Evolutionary conservation across 345 rosid genomes (phyloP).

Genomic region (Populus euphratica): DNA sequence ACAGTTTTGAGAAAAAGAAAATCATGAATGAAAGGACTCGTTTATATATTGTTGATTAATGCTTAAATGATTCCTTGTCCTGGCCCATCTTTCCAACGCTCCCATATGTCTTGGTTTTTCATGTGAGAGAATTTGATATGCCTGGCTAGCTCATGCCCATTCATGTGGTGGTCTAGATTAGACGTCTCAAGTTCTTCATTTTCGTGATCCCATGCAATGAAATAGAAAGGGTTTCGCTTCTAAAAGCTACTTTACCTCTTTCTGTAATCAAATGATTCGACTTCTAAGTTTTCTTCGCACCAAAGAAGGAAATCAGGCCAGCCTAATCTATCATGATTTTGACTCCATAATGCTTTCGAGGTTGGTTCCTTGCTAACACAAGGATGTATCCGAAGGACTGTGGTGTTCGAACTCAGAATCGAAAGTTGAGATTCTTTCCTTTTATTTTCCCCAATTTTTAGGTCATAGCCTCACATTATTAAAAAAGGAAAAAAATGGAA

Average conservation of each 20-base stretch:
- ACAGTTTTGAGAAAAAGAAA: conserved; percentile 9
- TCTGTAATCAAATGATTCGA: background rate
- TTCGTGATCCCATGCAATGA: background rate
- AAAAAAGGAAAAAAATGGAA: background rate
- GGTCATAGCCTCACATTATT: background rate
- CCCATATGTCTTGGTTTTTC: background rate
- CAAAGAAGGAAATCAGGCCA: background rate
- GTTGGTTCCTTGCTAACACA: background rate
- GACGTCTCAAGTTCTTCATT: background rate
- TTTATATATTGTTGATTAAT: conserved; percentile 1
- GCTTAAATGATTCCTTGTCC: background rate
- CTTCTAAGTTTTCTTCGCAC: background rate
- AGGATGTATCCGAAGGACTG: background rate
- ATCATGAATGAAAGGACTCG: conserved; percentile 1
- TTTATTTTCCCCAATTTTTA: background rate
- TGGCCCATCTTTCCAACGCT: background rate
- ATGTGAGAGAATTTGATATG: background rate
- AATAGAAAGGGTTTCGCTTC: background rate
- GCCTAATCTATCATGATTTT: background rate
- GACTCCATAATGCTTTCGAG: background rate
- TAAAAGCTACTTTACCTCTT: background rate
- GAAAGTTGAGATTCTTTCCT: background rate
- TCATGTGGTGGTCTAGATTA: background rate
- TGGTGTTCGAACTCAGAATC: background rate
- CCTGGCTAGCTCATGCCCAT: no score